phyloP scores from a whole-genome alignment of 2,329 filamentous ascomycete genomes.

The Colletotrichum sp. region DNA sequence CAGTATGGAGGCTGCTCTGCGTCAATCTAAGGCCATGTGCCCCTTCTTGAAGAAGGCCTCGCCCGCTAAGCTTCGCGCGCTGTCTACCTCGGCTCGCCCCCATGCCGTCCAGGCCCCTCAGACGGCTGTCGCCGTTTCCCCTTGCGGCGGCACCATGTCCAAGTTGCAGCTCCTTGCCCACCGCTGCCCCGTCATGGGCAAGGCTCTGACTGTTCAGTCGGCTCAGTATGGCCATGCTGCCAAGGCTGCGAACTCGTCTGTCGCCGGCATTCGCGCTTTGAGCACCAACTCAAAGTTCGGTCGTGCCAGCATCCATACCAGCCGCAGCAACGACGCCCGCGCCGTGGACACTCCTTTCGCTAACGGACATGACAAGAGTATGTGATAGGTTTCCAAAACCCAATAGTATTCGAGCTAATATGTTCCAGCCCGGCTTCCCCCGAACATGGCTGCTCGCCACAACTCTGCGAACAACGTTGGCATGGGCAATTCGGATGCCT shows the following conservation, averaged over 20 bases:
- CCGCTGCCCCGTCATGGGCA: constrained; percentile 98
- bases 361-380: constrained; percentile 55
- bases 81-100: constrained; percentile 74
- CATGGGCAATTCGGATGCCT: constrained; percentile 17
- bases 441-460: constrained; percentile 32
- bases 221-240: constrained; percentile 56
- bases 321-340: constrained; percentile 76
- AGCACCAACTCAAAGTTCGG: constrained; percentile 56
- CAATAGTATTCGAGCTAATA: constrained; percentile 21
- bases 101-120: constrained; percentile 42
- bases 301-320: constrained; percentile 84
- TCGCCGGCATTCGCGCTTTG: constrained; percentile 56
- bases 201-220: constrained; percentile 89
- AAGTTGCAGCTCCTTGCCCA: constrained; percentile 94
- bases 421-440: constrained; percentile 38
- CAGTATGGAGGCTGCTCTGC: constrained; percentile 89
- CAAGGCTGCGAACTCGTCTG: constrained; percentile 44
- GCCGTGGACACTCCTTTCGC: constrained; percentile 69
- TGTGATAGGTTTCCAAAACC: constrained; percentile 22
- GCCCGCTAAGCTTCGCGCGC: constrained; percentile 85
- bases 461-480: constrained; percentile 28
- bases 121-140: constrained; percentile 64
- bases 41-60: constrained; percentile 96
- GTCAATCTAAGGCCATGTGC: constrained; percentile 96
- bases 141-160: constrained; percentile 91